Evolutionary conservation across 768 basidiomycete genomes (phyloP).

Genomic region (Tulasnella sp.): DNA sequence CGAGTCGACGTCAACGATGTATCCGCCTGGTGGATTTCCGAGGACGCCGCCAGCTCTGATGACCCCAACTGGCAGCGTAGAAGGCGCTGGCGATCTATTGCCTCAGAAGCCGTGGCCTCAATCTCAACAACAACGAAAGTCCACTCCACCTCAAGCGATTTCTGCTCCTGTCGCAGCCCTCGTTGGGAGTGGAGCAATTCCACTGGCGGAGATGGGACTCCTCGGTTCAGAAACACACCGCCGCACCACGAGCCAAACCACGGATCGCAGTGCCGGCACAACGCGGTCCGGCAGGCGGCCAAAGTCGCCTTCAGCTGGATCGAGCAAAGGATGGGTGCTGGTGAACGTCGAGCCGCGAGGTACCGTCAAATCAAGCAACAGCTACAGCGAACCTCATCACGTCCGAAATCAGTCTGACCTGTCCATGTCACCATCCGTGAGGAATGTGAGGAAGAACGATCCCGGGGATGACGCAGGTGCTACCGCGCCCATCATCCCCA

Average conservation of each 20-base stretch:
- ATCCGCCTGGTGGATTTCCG: slow-evolving; percentile 10
- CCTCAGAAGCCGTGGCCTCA: too few species aligned
- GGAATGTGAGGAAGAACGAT: too few species aligned
- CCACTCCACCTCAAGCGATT: neutral
- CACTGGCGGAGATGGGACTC: neutral
- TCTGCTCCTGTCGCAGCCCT: neutral
- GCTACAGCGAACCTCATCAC: too few species aligned
- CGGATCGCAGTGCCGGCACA: neutral
- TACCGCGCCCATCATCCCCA: too few species aligned
- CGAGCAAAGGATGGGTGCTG: slow-evolving; percentile 11
- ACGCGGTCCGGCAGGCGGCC: neutral
- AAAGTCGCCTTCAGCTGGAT: neutral
- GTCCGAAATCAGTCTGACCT: too few species aligned
- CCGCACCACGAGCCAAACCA: neutral
- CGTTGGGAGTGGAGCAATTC: too few species aligned
- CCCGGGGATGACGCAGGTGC: too few species aligned
- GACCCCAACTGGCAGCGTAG: neutral
- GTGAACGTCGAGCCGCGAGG: slow-evolving; percentile 9
- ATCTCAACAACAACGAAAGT: neutral
- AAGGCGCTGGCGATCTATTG: too few species aligned
- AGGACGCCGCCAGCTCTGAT: neutral
- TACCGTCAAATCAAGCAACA: too few species aligned
- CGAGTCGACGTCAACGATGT: neutral
- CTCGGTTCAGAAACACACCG: neutral
- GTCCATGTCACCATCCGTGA: too few species aligned